Evolutionary conservation across 768 basidiomycete genomes (phyloP), one percentile per base, ranked within the genome.

Genomic region (Podaxis carcinomalis): DNA sequence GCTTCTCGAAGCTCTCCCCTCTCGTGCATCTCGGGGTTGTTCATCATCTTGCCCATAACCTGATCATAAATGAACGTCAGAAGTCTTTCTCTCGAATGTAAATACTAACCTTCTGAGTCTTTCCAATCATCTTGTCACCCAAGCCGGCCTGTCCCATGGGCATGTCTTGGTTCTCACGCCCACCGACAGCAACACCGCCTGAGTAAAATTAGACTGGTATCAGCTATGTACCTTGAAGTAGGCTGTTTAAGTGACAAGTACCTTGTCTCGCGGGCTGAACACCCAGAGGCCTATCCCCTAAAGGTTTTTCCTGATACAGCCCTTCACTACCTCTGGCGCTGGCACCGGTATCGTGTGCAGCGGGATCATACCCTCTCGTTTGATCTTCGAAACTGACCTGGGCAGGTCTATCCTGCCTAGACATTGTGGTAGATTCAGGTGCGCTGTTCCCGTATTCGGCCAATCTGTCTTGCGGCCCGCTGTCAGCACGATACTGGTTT

Each of bases 91-190:
- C 10, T 11, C 5, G 56, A 13, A 39, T 14, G 10, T 7, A 13
- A 13, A 32, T 39, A 36, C 67, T 1, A 13, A 83, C 85, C 77
- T 86, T 79, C 65, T 87, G 76, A 0, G 80, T 75, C 73, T 87
- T 86, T 2, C 86, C 85, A 37, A 84, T 64, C 21, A 85, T 61
- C 70, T 83, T 87, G 71, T 88, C 86, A 6, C 75, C 69, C 0
- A 81, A 19, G 27, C 66, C 75, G 28, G 81, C 75, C 27, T 81
- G 77, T 3, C 77, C 76, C 63, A 73, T 68, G 0, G 77, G 73
- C 21, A 73, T 35, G 53, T 75, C 68, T 1, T 70, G 42, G 7
- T 47, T 60, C 59, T 55, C 67, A 16, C 67, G 62, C 1, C 73
- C 75, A 46, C 68, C 76, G 13, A 74, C 60, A 1, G 74, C 72